These are phyloP conservation scores for Aphanomyces cochlioides DNA, from an alignment of 352 stramenopile genomes.

Conservation along the genomic window DNA sequence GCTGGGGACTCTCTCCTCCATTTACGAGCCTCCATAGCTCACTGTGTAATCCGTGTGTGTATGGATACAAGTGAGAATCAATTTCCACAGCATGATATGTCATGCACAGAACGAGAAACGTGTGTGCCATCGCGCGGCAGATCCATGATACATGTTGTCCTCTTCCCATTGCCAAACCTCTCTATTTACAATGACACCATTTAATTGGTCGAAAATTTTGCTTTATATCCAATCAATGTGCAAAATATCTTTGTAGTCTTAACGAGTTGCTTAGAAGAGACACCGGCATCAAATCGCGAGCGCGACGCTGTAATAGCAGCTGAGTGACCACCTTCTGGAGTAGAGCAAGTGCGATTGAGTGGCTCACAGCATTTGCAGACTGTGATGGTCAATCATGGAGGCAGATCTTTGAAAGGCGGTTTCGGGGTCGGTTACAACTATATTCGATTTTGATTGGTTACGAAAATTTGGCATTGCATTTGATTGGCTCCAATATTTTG, in stretches of 20 bases:
- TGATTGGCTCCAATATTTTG: slow-evolving; percentile 4
- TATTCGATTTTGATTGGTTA: not conserved
- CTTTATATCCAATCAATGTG: not conserved
- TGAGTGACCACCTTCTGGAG: too few species aligned
- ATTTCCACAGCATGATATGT: slow-evolving; percentile 17
- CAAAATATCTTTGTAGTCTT: too few species aligned
- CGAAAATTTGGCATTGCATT: not conserved
- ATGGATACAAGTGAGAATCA: slow-evolving; percentile 6
- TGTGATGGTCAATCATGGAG: not conserved
- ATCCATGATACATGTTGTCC: slow-evolving; percentile 5
- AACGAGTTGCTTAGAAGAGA: too few species aligned
- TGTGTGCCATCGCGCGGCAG: not conserved
- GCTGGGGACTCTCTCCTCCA: not conserved
- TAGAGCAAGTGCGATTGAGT: too few species aligned
- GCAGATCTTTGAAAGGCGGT: not conserved
- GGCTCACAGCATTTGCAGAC: too few species aligned
- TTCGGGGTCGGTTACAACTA: slow-evolving; percentile 1
- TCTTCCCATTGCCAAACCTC: not conserved
- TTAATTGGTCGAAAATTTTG: not conserved
- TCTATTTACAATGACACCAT: not conserved
- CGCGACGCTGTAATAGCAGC: too few species aligned
- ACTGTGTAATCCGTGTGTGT: slow-evolving; percentile 5
- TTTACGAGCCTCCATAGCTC: slow-evolving; percentile 14
- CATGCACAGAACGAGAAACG: slow-evolving; percentile 6
- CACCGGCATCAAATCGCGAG: too few species aligned